Evolutionary conservation across 768 basidiomycete species (phyloP).

Genomic region (Calvatia gigantea): DNA sequence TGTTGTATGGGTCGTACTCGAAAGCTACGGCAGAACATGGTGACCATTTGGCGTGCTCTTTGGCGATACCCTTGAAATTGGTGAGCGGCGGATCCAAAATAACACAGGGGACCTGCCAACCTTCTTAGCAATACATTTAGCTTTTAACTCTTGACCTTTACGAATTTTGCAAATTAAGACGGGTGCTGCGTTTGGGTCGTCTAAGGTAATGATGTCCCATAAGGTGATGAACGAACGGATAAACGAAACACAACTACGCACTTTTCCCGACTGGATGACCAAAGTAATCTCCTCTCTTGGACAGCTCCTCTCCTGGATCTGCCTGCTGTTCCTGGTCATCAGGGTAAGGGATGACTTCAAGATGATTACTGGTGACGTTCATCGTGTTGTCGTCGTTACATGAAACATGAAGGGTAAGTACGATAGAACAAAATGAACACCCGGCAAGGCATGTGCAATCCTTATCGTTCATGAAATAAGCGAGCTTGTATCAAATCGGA

Average conservation of each 20-base stretch:
- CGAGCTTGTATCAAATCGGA: conserved; percentile 2
- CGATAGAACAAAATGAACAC: conserved; percentile 85
- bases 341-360: conserved; percentile 55
- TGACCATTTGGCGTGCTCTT: conserved; percentile 99
- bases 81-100: background rate
- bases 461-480: conserved; percentile 37
- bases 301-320: conserved; percentile 63
- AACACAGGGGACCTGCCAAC: conserved; percentile 34
- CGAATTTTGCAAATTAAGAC: conserved; percentile 89
- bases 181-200: conserved; percentile 57
- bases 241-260: conserved; percentile 28
- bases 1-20: conserved; percentile 98
- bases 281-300: conserved; percentile 71
- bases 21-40: conserved; percentile 93
- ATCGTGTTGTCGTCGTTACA: conserved; percentile 74
- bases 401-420: conserved; percentile 70
- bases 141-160: conserved; percentile 86
- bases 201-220: conserved; percentile 30
- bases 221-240: conserved; percentile 11
- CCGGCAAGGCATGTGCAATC: conserved; percentile 88
- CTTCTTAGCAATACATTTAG: conserved; percentile 91
- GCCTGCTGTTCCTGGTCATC: conserved; percentile 29
- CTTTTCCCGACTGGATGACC: conserved; percentile 86
- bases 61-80: conserved; percentile 81
- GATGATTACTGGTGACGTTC: conserved; percentile 83